phyloP scores from a whole-genome alignment of 176 grass and related monocot species.

The Neostapfia colusana region DNA sequence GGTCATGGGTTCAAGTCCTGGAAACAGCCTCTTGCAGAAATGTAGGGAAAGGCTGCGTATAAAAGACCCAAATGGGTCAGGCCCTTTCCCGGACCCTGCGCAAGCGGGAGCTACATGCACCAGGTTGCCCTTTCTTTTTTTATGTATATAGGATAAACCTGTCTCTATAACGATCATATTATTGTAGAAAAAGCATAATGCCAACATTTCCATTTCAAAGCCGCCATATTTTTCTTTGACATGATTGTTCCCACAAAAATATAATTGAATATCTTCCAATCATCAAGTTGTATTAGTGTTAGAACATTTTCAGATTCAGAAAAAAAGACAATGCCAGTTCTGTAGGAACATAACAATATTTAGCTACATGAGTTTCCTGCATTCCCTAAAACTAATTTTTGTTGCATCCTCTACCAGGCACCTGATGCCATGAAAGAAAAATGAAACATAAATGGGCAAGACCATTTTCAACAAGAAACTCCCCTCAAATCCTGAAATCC shows the following conservation, averaged over 20 bases:
- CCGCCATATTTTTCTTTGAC: background rate
- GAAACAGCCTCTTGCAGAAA: too few species aligned
- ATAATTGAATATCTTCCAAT: constrained; percentile 1
- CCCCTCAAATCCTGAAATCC: background rate
- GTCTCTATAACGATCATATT: background rate
- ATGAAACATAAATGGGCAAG: background rate
- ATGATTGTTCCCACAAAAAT: background rate
- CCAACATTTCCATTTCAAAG: background rate
- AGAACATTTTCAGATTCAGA: background rate
- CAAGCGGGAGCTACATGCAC: too few species aligned
- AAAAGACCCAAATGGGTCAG: too few species aligned
- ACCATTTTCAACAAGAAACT: background rate
- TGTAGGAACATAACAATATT: background rate
- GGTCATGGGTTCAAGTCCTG: too few species aligned
- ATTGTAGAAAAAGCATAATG: background rate
- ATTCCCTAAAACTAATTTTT: background rate
- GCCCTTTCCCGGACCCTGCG: too few species aligned
- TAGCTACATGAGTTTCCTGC: background rate
- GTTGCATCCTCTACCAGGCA: background rate
- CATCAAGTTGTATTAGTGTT: background rate
- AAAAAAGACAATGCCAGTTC: background rate
- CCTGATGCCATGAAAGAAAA: constrained; percentile 2
- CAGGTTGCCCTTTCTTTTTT: too few species aligned
- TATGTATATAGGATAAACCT: background rate
- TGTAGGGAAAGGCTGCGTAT: too few species aligned